phyloP scores from a whole-genome alignment of 1,139 yeast genomes.

The Hyphopichia burtonii region DNA sequence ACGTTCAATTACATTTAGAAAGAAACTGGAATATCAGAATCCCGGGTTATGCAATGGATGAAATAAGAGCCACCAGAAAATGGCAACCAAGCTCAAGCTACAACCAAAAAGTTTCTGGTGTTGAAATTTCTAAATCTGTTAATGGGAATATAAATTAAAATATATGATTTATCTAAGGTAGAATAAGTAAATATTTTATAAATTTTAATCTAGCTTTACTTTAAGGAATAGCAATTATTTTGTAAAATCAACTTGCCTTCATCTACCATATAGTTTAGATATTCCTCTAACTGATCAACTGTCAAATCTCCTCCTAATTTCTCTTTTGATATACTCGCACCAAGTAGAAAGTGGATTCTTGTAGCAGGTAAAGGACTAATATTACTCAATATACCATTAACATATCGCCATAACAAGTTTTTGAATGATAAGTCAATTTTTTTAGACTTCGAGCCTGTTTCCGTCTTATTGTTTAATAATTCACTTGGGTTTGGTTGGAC shows the following conservation, averaged over 20 bases:
- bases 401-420: slow-evolving; percentile 34
- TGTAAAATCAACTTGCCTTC: slow-evolving; percentile 12
- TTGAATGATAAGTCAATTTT: neutral
- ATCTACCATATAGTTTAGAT: slow-evolving; percentile 18
- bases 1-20: slow-evolving; percentile 88
- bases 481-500: too few relatives aligned
- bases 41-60: slow-evolving; percentile 93
- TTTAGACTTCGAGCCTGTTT: neutral
- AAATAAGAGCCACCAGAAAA: slow-evolving; percentile 78
- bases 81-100: slow-evolving; percentile 75
- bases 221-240: slow-evolving; percentile 16
- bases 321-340: slow-evolving; percentile 54
- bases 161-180: too few relatives aligned
- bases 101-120: slow-evolving; percentile 67
- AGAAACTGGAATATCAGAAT: slow-evolving; percentile 93
- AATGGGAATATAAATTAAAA: slow-evolving; percentile 16
- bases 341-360: slow-evolving; percentile 53
- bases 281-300: slow-evolving; percentile 8
- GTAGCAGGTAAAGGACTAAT: slow-evolving; percentile 48
- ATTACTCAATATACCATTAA: slow-evolving; percentile 55
- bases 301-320: slow-evolving; percentile 11
- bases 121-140: slow-evolving; percentile 43
- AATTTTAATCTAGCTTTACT: too few relatives aligned
- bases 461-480: too few relatives aligned
- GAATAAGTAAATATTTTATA: too few relatives aligned